phyloP scores from a whole-genome alignment of 352 stramenopile genomes.

The Globisporangium splendens region DNA sequence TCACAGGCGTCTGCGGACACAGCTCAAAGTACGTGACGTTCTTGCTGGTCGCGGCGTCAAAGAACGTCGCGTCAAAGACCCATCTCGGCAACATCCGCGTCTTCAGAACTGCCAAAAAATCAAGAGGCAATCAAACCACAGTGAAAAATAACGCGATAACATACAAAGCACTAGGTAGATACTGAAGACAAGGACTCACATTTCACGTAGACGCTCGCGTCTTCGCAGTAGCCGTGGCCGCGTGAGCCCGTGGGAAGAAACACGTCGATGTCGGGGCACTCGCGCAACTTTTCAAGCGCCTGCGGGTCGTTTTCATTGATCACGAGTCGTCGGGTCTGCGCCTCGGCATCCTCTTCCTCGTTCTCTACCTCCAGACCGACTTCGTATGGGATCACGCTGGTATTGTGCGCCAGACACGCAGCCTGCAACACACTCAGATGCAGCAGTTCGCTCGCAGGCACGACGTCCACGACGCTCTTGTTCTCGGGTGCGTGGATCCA shows the following conservation, averaged over 20 bases:
- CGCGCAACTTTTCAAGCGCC: constrained; percentile 38
- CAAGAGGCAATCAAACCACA: too few relatives aligned
- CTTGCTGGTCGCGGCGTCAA: constrained; percentile 18
- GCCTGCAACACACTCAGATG: constrained; percentile 52
- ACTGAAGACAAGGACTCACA: constrained; percentile 29
- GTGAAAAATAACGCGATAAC: constrained; percentile 3
- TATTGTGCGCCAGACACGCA: constrained; percentile 36
- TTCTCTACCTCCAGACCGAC: constrained; percentile 6
- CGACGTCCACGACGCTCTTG: constrained; percentile 5
- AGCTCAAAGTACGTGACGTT: constrained; percentile 49
- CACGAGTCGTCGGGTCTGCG: constrained; percentile 2
- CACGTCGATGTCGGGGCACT: constrained; percentile 68
- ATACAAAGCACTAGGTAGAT: constrained; percentile 2
- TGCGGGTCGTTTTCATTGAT: constrained; percentile 29
- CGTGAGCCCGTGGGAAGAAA: constrained; percentile 40
- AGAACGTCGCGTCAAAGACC: constrained; percentile 36
- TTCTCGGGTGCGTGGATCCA: too few relatives aligned
- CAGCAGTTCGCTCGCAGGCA: constrained; percentile 28
- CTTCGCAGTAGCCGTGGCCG: constrained; percentile 59
- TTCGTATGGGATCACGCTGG: constrained; percentile 46
- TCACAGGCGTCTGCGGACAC: constrained; percentile 38
- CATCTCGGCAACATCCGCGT: constrained; percentile 42
- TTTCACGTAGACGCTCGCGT: constrained; percentile 56
- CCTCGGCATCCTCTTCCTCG: constrained; percentile 14
- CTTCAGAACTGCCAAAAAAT: constrained; percentile 28